Evolutionary conservation across 2,329 filamentous ascomycete genomes (phyloP), one percentile per base, ranked within the genome.

Genomic region (Claviceps quebecensis): DNA sequence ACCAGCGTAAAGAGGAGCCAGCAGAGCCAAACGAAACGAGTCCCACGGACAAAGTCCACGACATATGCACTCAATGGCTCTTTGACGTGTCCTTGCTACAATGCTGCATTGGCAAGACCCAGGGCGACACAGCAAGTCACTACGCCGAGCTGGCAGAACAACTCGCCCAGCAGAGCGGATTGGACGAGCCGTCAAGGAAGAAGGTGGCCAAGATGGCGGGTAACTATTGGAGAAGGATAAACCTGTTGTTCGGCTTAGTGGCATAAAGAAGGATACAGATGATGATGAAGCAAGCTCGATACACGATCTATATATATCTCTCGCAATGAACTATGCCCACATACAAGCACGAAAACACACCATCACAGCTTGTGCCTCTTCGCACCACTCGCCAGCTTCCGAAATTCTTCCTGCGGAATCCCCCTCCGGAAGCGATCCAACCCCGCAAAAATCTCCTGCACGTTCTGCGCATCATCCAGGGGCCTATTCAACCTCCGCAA

Each of bases 321-420:
- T 34, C 29, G 29, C 29, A 34, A 26, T 26, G 23, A 34, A 34
- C 29, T 9, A 34, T 11, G 29, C 9, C 9, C 29, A 34, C 26
- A 29, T 11, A 34, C 9, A 4, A 34, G 17, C 40, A 19, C 37
- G 17, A 9, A 44, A n/a, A 51, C n/a, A 16, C 36, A 16, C 13
- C 19, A 1, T 51, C 19, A 95, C 65, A 97, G 70, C 73, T 97
- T 97, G 71, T 98, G 93, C 65, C 83, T 87, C 80, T 96, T 97
- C 75, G 93, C 80, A 13, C 91, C 89, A 55, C 75, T 81, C 1
- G 88, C 88, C 63, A 97, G 72, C 74, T 86, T 90, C 61, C 76
- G 71, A 64, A 97, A 97, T 73, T 97, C 87, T 65, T 84, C 77
- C 73, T 96, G 89, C 19, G 93, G 93, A 44, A 89, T 74, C 0